A percentile compares a stretch with the other conserved stretches of the same genome.
These are phyloP conservation scores for Serendipita sp. DNA, from an alignment of 768 basidiomycete genomes.

Conservation along the genomic window DNA sequence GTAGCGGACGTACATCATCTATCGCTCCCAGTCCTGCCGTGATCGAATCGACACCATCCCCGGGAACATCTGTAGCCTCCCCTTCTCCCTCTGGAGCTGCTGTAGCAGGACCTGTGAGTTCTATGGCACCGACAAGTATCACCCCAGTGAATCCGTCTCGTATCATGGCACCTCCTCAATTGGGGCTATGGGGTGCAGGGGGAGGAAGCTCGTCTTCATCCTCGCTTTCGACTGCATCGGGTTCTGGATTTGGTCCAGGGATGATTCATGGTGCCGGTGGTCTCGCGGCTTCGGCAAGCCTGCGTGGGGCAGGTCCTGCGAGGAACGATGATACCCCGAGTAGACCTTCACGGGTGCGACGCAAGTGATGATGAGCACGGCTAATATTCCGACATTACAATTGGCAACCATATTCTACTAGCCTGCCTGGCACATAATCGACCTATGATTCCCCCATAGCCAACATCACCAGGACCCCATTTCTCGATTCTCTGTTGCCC, in stretches of 20 bases:
- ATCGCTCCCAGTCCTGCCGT: neutral
- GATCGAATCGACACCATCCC: neutral
- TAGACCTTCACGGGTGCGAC: neutral
- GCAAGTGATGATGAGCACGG: neutral
- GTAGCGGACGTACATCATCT: neutral
- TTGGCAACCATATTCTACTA: too few species aligned
- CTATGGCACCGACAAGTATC: neutral
- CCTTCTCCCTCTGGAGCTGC: neutral
- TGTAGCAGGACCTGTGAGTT: neutral
- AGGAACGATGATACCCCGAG: neutral
- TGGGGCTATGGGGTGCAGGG: neutral
- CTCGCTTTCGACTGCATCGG: neutral
- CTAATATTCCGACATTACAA: too few species aligned
- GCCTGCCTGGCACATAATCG: too few species aligned
- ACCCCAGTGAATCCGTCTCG: neutral
- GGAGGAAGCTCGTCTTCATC: neutral
- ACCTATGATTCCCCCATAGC: too few species aligned
- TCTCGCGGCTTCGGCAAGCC: neutral
- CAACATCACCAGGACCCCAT: too few species aligned
- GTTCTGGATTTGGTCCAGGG: neutral
- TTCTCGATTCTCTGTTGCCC: too few species aligned
- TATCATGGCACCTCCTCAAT: neutral
- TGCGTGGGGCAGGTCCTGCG: neutral
- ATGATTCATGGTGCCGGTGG: neutral
- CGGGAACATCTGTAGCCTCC: neutral